Conservation (phyloP, 768 basidiomycete genomes). For the Amanita thiersii region DNA sequence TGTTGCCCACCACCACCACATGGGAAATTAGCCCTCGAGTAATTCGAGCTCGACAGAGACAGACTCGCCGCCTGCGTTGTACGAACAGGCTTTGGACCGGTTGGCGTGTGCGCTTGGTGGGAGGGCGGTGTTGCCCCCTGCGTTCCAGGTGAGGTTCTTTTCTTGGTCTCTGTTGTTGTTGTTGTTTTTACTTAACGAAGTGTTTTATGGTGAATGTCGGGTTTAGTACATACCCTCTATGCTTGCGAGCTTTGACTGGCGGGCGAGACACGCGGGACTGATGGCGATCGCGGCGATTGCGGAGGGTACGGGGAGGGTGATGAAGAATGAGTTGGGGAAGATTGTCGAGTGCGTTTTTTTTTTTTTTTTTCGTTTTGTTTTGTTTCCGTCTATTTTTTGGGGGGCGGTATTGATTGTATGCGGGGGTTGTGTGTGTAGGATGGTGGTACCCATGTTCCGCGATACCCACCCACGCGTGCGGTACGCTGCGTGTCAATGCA, state of each 20-base stretch:
- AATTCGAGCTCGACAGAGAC: conserved; percentile 49
- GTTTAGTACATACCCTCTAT: conserved; percentile 67
- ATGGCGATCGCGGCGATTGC: conserved; percentile 84
- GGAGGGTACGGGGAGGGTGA: conserved; percentile 75
- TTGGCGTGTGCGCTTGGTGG: conserved; percentile 78
- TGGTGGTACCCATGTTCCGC: conserved; percentile 70
- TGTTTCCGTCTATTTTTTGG: conserved; percentile 1
- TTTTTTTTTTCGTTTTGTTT: neutral
- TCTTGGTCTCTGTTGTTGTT: neutral
- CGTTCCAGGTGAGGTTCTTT: conserved; percentile 45
- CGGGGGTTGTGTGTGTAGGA: conserved; percentile 37
- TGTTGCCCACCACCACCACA: conserved; percentile 3
- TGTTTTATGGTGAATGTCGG: neutral
- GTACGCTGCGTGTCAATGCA: conserved; percentile 79
- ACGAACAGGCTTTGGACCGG: conserved; percentile 79
- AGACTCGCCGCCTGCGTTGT: conserved; percentile 63
- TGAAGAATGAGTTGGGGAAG: conserved; percentile 76
- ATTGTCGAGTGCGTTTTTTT: conserved; percentile 59
- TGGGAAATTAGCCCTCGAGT: conserved; percentile 43
- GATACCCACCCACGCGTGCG: conserved; percentile 75
- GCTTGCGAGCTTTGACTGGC: conserved; percentile 79
- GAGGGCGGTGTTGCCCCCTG: conserved; percentile 62
- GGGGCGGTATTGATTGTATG: too few relatives aligned
- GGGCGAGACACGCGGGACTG: conserved; percentile 74
- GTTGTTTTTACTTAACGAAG: neutral